Base-by-base conservation (phyloP, 2,329 filamentous ascomycete species). In the Furcasterigmium furcatum region DNA sequence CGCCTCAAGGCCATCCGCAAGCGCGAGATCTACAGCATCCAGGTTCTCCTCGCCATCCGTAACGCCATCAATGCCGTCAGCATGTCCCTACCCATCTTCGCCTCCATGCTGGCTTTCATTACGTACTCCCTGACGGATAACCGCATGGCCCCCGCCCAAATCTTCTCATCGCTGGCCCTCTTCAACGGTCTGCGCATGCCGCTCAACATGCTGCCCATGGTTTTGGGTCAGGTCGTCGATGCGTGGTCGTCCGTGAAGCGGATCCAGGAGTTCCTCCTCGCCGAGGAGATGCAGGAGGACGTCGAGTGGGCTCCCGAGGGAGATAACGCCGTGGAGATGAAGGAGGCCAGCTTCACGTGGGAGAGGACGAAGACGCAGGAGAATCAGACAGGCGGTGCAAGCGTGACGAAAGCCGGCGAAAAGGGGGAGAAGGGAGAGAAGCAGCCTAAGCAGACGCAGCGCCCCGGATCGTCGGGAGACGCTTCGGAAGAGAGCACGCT, bases 61-160 rank as follows among this genome's bases (percentile, higher is more conserved):
- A 95, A 95, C 61, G 89, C 77, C 35, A 90, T 96, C 69, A 86
- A 91, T 64, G 87, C 89, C 12, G 74, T 94, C 41, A 88, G 88
- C 58, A 81, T 95, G 77, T 87, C 89, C 1, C 78, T 96, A 59
- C 92, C 94, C 7, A 88, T 95, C 44, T 96, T 97, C 56, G 91
- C 92, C 1, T 95, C 91, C 2, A 96, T 97, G 90, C 66, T 97
- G 34, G 82, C 92, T 0, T 97, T 97, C 64, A 92, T 97, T 65
- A 92, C 89, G 0, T 87, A 82, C 56, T 84, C 82, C 1, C 66
- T 85, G 30, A 77, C 82, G 2, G 73, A 86, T 47, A 85, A 91
- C 55, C 64, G 65, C 22, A 76, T 97, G 16, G 73, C 80, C 2
- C 84, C 94, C 1, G 89, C 91, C 0, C 74, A 84, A 20, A 79